A percentile compares a stretch with the other conserved stretches of the same genome.
Evolutionary conservation across 768 basidiomycete genomes (phyloP).

Genomic region (Kwoniella heveanensis): DNA sequence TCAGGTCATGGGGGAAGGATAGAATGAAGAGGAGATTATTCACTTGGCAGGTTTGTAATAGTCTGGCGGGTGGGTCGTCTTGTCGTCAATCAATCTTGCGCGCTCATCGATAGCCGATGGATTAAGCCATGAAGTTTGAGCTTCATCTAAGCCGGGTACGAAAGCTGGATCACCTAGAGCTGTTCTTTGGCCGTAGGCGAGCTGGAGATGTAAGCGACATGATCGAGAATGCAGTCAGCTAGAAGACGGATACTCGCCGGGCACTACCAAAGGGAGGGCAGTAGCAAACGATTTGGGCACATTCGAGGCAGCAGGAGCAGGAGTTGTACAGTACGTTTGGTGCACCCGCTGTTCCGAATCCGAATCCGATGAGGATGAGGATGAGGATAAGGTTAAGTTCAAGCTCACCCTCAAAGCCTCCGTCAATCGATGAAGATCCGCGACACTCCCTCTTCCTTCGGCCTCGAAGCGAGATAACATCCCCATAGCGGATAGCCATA

Average conservation of each 20-base stretch:
- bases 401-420: conserved; percentile 69
- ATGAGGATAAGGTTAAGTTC: too few species aligned
- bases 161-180: conserved; percentile 46
- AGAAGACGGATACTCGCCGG: too few species aligned
- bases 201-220: conserved; percentile 17
- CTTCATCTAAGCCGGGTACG: conserved; percentile 30
- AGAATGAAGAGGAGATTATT: background rate
- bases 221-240: too few species aligned
- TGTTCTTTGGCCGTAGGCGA: conserved; percentile 49
- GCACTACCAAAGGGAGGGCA: too few species aligned
- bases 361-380: too few species aligned
- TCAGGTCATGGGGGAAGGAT: background rate
- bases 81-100: conserved; percentile 34
- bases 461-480: conserved; percentile 67
- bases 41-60: conserved; percentile 46
- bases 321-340: too few species aligned
- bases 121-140: conserved; percentile 36
- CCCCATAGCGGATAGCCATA: conserved; percentile 84
- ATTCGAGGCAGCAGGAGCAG: too few species aligned
- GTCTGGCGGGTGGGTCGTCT: conserved; percentile 32
- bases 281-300: too few species aligned
- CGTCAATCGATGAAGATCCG: conserved; percentile 75
- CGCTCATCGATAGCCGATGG: conserved; percentile 13
- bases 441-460: conserved; percentile 55
- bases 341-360: too few species aligned